Conservation (phyloP, 129 eudicot genomes). For the Flaveria linearis region DNA sequence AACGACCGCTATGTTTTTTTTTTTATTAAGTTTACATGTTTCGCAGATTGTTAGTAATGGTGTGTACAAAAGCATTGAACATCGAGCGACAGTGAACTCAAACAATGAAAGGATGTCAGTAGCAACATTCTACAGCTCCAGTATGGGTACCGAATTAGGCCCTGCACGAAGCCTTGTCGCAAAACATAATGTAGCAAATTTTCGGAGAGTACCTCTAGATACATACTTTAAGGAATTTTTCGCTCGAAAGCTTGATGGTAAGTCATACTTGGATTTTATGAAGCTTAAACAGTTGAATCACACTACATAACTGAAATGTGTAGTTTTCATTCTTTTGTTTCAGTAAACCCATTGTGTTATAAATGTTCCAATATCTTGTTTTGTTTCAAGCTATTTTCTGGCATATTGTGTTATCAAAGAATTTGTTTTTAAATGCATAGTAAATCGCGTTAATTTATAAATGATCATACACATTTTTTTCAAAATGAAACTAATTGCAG, state of each 20-base stretch:
- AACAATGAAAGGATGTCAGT: conserved; percentile 53
- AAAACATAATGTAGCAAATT: conserved; percentile 41
- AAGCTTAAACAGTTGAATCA: conserved; percentile 26
- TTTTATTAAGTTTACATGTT: background rate
- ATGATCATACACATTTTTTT: too few relatives aligned
- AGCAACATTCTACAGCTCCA: conserved; percentile 57
- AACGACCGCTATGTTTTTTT: background rate
- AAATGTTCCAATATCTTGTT: background rate
- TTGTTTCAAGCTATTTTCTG: background rate
- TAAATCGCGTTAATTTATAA: too few relatives aligned
- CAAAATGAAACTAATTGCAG: too few relatives aligned
- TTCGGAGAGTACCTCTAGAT: conserved; percentile 43
- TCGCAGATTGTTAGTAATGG: conserved; percentile 68
- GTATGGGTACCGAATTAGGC: conserved; percentile 54
- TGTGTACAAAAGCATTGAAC: conserved; percentile 62
- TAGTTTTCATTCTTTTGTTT: conserved; percentile 3
- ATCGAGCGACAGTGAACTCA: conserved; percentile 59
- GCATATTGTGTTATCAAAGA: too few relatives aligned
- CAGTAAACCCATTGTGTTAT: background rate
- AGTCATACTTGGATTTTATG: conserved; percentile 60
- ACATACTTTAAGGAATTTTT: conserved; percentile 53
- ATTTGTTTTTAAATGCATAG: too few relatives aligned
- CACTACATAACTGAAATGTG: background rate
- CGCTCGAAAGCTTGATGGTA: conserved; percentile 55
- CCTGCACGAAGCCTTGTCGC: conserved; percentile 61